These are phyloP conservation scores for Nigrospora oryzae DNA, from an alignment of 2,329 filamentous ascomycete species.

Conservation along the genomic window DNA sequence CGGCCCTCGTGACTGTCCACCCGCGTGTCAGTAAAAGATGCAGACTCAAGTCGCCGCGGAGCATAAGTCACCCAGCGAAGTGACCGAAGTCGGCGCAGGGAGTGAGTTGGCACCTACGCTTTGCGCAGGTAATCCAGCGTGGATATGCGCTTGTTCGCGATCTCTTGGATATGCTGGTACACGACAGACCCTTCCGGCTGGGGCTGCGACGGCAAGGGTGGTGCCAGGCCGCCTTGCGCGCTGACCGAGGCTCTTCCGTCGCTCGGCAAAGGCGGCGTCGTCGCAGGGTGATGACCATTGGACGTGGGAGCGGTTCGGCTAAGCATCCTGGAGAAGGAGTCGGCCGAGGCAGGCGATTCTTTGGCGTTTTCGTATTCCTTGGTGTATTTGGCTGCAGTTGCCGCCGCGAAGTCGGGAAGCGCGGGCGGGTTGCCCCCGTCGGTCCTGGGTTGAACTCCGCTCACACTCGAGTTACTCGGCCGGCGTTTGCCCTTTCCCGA, in stretches of 20 bases:
- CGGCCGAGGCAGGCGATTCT: constrained; percentile 22
- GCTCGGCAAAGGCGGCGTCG: constrained; percentile 14
- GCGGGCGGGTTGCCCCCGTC: constrained; percentile 42
- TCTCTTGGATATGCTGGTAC: constrained; percentile 67
- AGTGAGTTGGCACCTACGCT: constrained; percentile 51
- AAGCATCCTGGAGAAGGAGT: constrained; percentile 35
- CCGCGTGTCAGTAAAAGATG: background rate
- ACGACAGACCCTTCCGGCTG: constrained; percentile 37
- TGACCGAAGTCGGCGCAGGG: too few relatives aligned
- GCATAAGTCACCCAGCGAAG: too few relatives aligned
- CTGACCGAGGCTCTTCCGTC: background rate
- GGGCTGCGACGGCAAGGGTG: constrained; percentile 21
- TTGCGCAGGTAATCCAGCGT: constrained; percentile 90
- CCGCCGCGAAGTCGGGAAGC: constrained; percentile 43
- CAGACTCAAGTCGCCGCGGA: too few relatives aligned
- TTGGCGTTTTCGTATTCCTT: constrained; percentile 19
- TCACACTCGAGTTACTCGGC: constrained; percentile 30
- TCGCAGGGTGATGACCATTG: constrained; percentile 17
- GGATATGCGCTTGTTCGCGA: constrained; percentile 85
- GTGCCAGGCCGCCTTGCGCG: background rate
- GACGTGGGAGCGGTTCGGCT: constrained; percentile 29
- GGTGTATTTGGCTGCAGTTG: constrained; percentile 36
- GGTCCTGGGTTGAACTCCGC: constrained; percentile 20
- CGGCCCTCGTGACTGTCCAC: constrained; percentile 73
- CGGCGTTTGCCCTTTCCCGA: constrained; percentile 34